Percentiles rank a stretch among this genome's conserved stretches.
Conservation (phyloP, 202 grass and related monocot genomes). For the Bolboschoenoplectus hybrid region DNA sequence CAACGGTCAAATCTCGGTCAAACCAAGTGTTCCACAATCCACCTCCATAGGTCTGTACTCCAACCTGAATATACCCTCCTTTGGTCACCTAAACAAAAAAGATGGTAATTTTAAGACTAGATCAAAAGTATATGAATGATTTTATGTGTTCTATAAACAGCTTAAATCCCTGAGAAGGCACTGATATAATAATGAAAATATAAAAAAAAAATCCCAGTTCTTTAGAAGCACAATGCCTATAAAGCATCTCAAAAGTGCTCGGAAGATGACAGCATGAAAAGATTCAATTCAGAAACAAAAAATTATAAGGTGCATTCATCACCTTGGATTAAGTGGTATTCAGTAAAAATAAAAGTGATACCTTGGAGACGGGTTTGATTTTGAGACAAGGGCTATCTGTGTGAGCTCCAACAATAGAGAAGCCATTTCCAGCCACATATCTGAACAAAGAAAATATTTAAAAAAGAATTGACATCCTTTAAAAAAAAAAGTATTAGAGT, state of each 20-base stretch:
- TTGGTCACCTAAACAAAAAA: constrained; percentile 63
- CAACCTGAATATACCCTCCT: constrained; percentile 88
- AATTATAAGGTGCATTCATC: neutral
- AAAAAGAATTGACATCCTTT: constrained; percentile 34
- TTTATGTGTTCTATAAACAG: neutral
- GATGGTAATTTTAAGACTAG: neutral
- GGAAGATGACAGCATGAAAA: neutral
- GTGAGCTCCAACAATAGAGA: constrained; percentile 82
- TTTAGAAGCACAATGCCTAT: neutral
- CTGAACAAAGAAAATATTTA: constrained; percentile 46
- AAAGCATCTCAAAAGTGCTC: neutral
- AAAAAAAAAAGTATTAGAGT: neutral
- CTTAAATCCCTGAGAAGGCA: neutral
- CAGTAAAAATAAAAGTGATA: constrained; percentile 29
- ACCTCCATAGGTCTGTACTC: constrained; percentile 90
- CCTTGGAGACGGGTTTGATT: constrained; percentile 88
- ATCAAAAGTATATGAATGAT: neutral
- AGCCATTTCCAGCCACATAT: constrained; percentile 84
- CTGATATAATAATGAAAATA: constrained; percentile 20
- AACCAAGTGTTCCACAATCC: constrained; percentile 99
- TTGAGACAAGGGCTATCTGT: constrained; percentile 94
- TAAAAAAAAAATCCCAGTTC: neutral
- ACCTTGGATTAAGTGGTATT: neutral
- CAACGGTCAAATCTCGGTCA: constrained; percentile 86
- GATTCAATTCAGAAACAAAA: neutral